Base-by-base conservation (phyloP, 2,329 filamentous ascomycete species). In the Colletotrichum nymphaeae region DNA sequence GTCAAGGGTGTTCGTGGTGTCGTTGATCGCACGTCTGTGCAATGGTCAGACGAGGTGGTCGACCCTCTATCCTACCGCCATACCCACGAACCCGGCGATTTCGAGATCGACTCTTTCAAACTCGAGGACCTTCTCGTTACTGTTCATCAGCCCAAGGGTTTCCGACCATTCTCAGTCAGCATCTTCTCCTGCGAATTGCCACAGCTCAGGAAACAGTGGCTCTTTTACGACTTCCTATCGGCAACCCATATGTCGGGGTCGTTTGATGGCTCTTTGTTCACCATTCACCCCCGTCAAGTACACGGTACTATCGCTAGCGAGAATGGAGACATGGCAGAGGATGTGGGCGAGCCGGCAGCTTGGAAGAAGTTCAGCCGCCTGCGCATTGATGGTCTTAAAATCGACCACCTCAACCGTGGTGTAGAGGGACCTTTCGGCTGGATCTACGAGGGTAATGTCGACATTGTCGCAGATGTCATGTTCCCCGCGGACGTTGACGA, bases 281-380 rank as follows among this genome's bases (percentile, higher is more conserved):
- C 95, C 0, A 98, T 99, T 59, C 97, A 99, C 81, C 97, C 96
- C 5, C 91, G 95, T 22, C 97, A 98, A 83, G 93, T 94, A 5
- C 95, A 98, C 79, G 92, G 94, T 55, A 91, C 93, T 67, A 91
- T 93, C 1, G 91, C 93, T 9, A 88, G 88, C 5, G 88, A 92
- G 12, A 85, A 88, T 72, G 85, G 86, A 37, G 86, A 90, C 37
- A 86, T 87, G 1, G 81, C 85, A 1, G 90, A 92, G 72, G 87
- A 88, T 22, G 88, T 92, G 62, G 91, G 89, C 30, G 92, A 93
- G 67, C 85, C 90, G 3, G 91, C 90, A 71, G 92, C 92, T 0
- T 99, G 96, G 96, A 98, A 98, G 84, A 98, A 98, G 82, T 95
- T 98, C 76, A 98, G 93, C 79, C 91, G 97, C 28, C 91, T 98